phyloP scores from a whole-genome alignment of 768 basidiomycete species.

The Kwoniella bestiolae region DNA sequence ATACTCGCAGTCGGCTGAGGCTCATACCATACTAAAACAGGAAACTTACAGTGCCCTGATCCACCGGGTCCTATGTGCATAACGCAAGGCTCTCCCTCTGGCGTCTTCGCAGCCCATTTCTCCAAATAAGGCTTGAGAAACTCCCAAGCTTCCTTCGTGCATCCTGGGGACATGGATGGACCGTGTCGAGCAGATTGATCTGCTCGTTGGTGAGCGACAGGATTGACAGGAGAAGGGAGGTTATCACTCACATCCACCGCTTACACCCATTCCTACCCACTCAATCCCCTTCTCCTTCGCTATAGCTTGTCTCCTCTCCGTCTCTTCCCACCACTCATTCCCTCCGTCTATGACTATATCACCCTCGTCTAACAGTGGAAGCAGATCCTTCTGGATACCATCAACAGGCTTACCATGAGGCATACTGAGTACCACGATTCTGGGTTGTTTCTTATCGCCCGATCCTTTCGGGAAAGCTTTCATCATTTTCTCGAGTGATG shows the following conservation, averaged over 20 bases:
- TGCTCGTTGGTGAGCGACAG: no score
- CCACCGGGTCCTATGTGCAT: constrained; percentile 53
- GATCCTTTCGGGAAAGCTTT: constrained; percentile 34
- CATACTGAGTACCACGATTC: constrained; percentile 53
- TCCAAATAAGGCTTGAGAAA: constrained; percentile 48
- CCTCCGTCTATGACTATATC: constrained; percentile 57
- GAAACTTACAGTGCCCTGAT: constrained; percentile 50
- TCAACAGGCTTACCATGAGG: constrained; percentile 55
- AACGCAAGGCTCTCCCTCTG: constrained; percentile 53
- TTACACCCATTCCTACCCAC: constrained; percentile 54
- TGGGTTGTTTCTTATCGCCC: constrained; percentile 29
- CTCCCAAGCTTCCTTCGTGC: constrained; percentile 49
- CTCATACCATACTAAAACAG: neutral
- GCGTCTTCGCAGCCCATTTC: constrained; percentile 55
- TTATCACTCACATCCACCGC: constrained; percentile 55
- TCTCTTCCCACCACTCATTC: constrained; percentile 56
- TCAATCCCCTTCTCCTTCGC: constrained; percentile 42
- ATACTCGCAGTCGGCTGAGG: neutral
- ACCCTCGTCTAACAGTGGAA: constrained; percentile 45
- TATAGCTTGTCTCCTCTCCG: constrained; percentile 50
- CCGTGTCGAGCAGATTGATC: constrained; percentile 56
- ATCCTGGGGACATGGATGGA: constrained; percentile 54
- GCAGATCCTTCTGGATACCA: constrained; percentile 46
- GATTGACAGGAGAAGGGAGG: no score
- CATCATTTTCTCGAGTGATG: constrained; percentile 39